Evolutionary conservation across 768 basidiomycete species (phyloP), one percentile per base, ranked within the genome.

Genomic region (Naganishia antarctica): DNA sequence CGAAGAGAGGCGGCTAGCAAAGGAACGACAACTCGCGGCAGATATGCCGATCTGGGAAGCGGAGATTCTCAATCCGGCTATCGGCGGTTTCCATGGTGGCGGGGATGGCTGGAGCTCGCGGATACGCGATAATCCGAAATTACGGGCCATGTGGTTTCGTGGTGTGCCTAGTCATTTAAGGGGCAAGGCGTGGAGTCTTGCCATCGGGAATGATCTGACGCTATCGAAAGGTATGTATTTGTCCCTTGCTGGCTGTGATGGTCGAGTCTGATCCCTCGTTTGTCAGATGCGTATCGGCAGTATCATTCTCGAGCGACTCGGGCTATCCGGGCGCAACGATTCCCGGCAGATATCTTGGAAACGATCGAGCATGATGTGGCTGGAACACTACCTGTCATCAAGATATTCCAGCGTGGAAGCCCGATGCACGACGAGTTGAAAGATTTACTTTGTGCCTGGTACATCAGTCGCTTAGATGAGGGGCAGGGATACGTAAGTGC

Each of bases 401-500:
- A 66, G 50, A 48, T 77, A 31, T 75, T 72, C 65, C 65, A 61
- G 4, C 65, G 57, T 3, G 69, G 70, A 1, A 69, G 71, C 64
- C 76, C 76, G 8, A 67, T 77, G 65, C 67, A 70, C 18, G 73
- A 70, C 15, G 76, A 77, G 59, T 53, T 77, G 34, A 67, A 63
- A 31, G 76, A 77, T 34, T 53, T 77, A 25, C 43, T 77, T 8
- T 66, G 65, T 32, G 74, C 76, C 23, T 77, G 76, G 76, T 71
- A 74, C 23, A 73, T 77, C 12, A 73, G 72, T 32, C 62, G 76
- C 5, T 71, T 73, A 1, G 76, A 77, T 53, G 72, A 73, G 34
- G 76, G 73, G 31, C 21, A 69, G 37, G 76, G 76, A 25, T 77
- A 77, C 68, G 76, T 77, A 58, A 67, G 76, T 73, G n/a, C 1